phyloP scores from a whole-genome alignment of 1,284 basidiomycete genomes.

The Naganishia sp. region DNA sequence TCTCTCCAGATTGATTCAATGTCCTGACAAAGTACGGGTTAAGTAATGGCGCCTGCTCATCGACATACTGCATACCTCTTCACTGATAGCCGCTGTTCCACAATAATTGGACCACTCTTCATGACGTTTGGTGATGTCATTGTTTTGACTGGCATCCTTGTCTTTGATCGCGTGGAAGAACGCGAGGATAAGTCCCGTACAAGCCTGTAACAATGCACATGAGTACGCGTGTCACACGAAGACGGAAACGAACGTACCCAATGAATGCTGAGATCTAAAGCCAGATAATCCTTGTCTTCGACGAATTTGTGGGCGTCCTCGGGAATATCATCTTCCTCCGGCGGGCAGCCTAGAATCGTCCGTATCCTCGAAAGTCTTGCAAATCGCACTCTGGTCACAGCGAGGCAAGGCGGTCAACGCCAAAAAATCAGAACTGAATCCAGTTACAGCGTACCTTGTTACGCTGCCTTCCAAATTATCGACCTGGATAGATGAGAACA shows the following conservation, averaged over 20 bases:
- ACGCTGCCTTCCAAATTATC: slow-evolving; percentile 87
- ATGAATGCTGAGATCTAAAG: slow-evolving; percentile 89
- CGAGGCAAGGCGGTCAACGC: background rate
- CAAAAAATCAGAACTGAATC: background rate
- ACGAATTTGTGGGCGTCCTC: slow-evolving; percentile 67
- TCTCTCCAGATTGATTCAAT: slow-evolving; percentile 43
- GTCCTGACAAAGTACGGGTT: slow-evolving; percentile 35
- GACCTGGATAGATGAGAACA: slow-evolving; percentile 73
- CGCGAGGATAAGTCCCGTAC: slow-evolving; percentile 84
- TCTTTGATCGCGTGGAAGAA: slow-evolving; percentile 84
- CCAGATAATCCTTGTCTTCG: slow-evolving; percentile 77
- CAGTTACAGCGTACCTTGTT: slow-evolving; percentile 65
- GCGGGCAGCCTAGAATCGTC: slow-evolving; percentile 53
- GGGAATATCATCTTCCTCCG: slow-evolving; percentile 48
- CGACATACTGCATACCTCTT: slow-evolving; percentile 47
- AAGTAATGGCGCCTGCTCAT: slow-evolving; percentile 29
- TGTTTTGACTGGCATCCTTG: slow-evolving; percentile 66
- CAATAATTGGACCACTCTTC: slow-evolving; percentile 93
- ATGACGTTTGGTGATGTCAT: slow-evolving; percentile 69
- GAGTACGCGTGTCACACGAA: background rate
- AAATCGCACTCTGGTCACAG: slow-evolving; percentile 55
- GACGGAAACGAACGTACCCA: slow-evolving; percentile 59
- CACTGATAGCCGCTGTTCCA: slow-evolving; percentile 63
- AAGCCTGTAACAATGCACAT: slow-evolving; percentile 55
- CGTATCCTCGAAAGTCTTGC: slow-evolving; percentile 55